Percentiles rank a stretch among this genome's conserved stretches.
Evolutionary conservation across 176 grass and related monocot species (phyloP).

Genomic region (Oryza officinalis): DNA sequence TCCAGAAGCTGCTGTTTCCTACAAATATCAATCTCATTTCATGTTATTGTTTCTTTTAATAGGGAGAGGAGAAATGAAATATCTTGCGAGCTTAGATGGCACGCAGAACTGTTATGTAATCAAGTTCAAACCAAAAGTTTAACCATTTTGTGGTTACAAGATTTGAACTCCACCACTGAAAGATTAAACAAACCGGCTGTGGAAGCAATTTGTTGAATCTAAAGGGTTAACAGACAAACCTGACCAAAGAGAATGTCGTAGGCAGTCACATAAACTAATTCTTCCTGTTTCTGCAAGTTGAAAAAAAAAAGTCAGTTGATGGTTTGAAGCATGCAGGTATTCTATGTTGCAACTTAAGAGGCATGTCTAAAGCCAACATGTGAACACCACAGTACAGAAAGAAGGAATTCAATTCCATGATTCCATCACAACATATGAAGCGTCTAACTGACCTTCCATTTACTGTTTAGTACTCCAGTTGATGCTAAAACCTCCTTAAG

Average conservation of each 20-base stretch:
- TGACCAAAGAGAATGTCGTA: conserved; percentile 94
- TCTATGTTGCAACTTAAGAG: not conserved
- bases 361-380: not conserved
- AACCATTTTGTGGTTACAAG: not conserved
- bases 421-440: conserved; percentile 1
- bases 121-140: not conserved
- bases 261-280: conserved; percentile 68
- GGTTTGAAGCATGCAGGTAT: not conserved
- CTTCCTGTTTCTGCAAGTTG: conserved; percentile 73
- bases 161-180: not conserved
- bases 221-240: conserved; percentile 53
- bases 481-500: conserved; percentile 77
- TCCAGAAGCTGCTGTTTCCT: conserved; percentile 66
- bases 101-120: not conserved
- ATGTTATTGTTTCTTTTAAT: conserved; percentile 18
- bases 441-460: conserved; percentile 75
- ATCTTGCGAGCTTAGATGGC: conserved; percentile 1
- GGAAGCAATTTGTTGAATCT: not conserved
- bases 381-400: not conserved
- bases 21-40: conserved; percentile 20
- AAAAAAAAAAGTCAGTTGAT: not conserved
- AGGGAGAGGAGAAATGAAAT: not conserved
- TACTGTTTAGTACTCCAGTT: conserved; percentile 61
- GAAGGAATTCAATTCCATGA: conserved; percentile 5
- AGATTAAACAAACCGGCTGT: not conserved